A percentile compares a stretch with the other conserved stretches of the same genome.
phyloP scores from a whole-genome alignment of 306 rosid species.

The Luffa acutangula region DNA sequence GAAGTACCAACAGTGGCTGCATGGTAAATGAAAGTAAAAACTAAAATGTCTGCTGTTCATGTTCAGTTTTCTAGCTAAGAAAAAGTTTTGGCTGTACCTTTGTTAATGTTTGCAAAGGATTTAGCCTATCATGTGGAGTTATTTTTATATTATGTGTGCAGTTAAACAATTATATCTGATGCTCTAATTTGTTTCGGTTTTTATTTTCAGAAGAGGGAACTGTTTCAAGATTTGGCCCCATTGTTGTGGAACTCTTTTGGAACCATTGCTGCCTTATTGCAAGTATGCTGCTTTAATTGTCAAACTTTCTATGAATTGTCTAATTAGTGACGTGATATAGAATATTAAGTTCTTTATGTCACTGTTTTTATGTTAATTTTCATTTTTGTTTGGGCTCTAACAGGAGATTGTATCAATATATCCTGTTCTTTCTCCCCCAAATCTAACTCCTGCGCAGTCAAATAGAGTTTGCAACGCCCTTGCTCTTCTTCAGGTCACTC shows the following conservation, averaged over 20 bases:
- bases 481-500: constrained; percentile 73
- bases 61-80: not conserved
- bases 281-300: constrained; percentile 26
- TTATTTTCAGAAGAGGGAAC: constrained; percentile 70
- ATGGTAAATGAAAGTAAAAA: not conserved
- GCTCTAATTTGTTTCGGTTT: constrained; percentile 7
- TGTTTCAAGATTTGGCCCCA: constrained; percentile 93
- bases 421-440: constrained; percentile 63
- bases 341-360: not conserved
- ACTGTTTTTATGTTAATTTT: not conserved
- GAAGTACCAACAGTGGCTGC: not conserved
- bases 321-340: not conserved
- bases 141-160: constrained; percentile 27
- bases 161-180: constrained; percentile 18
- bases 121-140: constrained; percentile 8
- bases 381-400: not conserved
- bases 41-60: not conserved
- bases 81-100: not conserved
- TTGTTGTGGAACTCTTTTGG: constrained; percentile 95
- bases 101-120: not conserved
- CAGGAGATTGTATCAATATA: constrained; percentile 79
- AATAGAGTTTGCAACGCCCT: constrained; percentile 87
- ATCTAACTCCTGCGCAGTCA: constrained; percentile 61
- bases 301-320: not conserved
- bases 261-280: constrained; percentile 85